Conservation (phyloP, 1,284 basidiomycete species). For the Fomitopsis schrenkii region DNA sequence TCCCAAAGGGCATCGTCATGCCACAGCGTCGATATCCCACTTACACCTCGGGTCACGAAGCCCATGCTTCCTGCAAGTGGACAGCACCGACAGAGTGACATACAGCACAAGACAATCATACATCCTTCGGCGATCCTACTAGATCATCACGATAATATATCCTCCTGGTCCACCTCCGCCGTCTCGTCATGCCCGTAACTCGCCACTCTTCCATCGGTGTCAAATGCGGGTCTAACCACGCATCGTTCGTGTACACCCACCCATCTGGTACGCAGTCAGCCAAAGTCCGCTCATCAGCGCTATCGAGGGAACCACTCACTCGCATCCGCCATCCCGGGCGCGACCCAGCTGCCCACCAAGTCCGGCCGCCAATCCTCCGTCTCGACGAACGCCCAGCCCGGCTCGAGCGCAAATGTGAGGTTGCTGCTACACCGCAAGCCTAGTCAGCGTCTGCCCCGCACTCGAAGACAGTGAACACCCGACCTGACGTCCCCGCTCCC, state of each 20-base stretch:
- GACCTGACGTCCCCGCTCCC: constrained; percentile 59
- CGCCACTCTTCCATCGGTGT: constrained; percentile 39
- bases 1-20: too few species aligned
- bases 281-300: neutral
- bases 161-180: constrained; percentile 61
- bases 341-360: constrained; percentile 51
- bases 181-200: constrained; percentile 45
- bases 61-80: too few species aligned
- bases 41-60: too few species aligned
- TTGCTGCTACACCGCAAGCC: constrained; percentile 51
- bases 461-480: constrained; percentile 23
- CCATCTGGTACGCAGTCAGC: constrained; percentile 41
- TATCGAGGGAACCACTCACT: constrained; percentile 27
- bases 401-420: constrained; percentile 66
- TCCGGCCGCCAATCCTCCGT: constrained; percentile 76
- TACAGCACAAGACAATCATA: neutral
- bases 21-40: too few species aligned
- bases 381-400: constrained; percentile 67
- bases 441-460: constrained; percentile 10
- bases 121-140: neutral
- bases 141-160: constrained; percentile 43
- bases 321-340: constrained; percentile 39
- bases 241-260: constrained; percentile 76
- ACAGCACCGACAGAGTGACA: too few species aligned
- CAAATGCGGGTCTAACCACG: constrained; percentile 53